Conservation (phyloP, 345 rosid genomes). For the Alliaria petiolata region DNA sequence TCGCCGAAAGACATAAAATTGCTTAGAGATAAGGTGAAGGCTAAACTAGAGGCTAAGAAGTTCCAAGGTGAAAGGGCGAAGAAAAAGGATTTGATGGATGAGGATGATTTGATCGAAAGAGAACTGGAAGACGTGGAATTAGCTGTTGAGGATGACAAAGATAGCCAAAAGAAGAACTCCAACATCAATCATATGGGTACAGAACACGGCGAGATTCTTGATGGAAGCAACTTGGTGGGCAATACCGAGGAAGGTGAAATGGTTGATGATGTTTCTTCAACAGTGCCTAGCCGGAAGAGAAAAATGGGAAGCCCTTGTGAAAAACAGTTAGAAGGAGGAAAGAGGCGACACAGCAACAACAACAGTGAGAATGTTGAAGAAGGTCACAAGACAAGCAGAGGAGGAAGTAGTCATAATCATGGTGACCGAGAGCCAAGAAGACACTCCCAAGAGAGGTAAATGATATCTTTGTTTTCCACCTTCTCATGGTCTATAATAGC, state of each 20-base stretch:
- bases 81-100: constrained; percentile 68
- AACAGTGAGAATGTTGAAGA: constrained; percentile 20
- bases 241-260: constrained; percentile 67
- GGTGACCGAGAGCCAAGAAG: constrained; percentile 22
- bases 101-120: constrained; percentile 84
- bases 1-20: constrained; percentile 75
- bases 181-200: too few species aligned
- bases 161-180: constrained; percentile 41
- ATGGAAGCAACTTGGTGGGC: constrained; percentile 34
- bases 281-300: constrained; percentile 53
- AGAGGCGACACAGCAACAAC: constrained; percentile 35
- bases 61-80: constrained; percentile 55
- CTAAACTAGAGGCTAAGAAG: constrained; percentile 72
- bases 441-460: constrained; percentile 29
- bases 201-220: constrained; percentile 46
- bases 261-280: constrained; percentile 45
- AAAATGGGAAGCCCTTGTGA: constrained; percentile 60
- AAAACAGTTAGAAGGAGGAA: constrained; percentile 54
- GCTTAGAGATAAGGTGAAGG: constrained; percentile 71
- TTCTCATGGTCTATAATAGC: constrained; percentile 11
- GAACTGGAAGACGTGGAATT: constrained; percentile 79
- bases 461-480: not conserved
- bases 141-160: constrained; percentile 63
- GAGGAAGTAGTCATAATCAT: constrained; percentile 22
- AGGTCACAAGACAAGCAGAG: constrained; percentile 15